A percentile compares a stretch with the other conserved stretches of the same genome.
Conservation (phyloP, 2,329 filamentous ascomycete genomes). For the Cordyceps javanica region DNA sequence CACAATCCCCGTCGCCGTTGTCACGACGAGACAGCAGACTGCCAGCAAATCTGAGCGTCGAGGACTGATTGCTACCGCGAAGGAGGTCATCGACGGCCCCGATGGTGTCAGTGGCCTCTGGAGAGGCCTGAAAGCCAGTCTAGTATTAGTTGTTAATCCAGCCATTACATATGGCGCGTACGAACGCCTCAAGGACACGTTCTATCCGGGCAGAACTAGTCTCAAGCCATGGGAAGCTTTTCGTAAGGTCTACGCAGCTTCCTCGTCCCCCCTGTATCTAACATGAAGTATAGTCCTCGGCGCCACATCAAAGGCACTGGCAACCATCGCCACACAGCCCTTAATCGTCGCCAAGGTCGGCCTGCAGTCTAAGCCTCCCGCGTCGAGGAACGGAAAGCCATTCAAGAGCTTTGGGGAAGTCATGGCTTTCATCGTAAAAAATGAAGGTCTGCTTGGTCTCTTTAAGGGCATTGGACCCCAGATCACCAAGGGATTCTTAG, state of each 20-base stretch:
- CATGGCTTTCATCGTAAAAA: constrained; percentile 85
- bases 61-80: constrained; percentile 78
- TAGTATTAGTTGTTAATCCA: constrained; percentile 93
- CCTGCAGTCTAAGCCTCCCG: constrained; percentile 85
- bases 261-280: background rate
- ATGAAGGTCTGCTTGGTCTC: constrained; percentile 75
- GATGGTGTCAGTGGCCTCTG: constrained; percentile 87
- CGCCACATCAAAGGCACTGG: constrained; percentile 85
- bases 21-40: constrained; percentile 94
- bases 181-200: constrained; percentile 70
- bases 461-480: constrained; percentile 98
- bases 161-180: constrained; percentile 98
- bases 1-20: constrained; percentile 91
- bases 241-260: constrained; percentile 47
- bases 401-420: constrained; percentile 94
- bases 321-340: constrained; percentile 88
- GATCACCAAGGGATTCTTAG: constrained; percentile 83
- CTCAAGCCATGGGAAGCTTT: constrained; percentile 86
- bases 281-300: constrained; percentile 61
- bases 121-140: constrained; percentile 90
- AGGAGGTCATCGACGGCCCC: constrained; percentile 82
- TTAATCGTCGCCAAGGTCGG: constrained; percentile 97
- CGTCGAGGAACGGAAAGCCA: constrained; percentile 75
- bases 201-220: constrained; percentile 72
- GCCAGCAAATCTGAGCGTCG: constrained; percentile 79